A percentile compares a stretch with the other conserved stretches of the same genome.
Evolutionary conservation across 805 yeast species (phyloP).

Genomic region (Candida succiphila): DNA sequence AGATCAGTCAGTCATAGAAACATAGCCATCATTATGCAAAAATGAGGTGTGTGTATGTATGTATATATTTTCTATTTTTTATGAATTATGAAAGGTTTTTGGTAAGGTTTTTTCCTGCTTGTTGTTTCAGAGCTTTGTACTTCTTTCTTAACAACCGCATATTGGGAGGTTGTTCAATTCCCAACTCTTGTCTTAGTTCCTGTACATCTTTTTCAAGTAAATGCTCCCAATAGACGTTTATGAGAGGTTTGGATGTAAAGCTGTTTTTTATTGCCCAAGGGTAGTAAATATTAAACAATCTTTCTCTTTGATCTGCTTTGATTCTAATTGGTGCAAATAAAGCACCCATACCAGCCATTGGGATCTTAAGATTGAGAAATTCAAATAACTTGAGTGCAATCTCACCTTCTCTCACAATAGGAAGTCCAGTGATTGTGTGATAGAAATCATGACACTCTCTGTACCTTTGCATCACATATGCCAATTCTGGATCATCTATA

Average conservation of each 20-base stretch:
- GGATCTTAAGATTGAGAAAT: constrained; percentile 84
- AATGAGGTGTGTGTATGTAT: neutral
- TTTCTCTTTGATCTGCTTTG: constrained; percentile 47
- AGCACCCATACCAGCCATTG: constrained; percentile 93
- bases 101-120: too few relatives aligned
- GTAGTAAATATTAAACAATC: constrained; percentile 60
- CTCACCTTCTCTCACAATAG: constrained; percentile 93
- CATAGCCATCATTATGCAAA: too few relatives aligned
- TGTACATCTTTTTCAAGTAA: constrained; percentile 61
- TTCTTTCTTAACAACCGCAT: constrained; percentile 51
- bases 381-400: constrained; percentile 88
- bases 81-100: too few relatives aligned
- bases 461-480: constrained; percentile 87
- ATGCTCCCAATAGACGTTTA: constrained; percentile 91
- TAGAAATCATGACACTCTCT: constrained; percentile 96
- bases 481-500: constrained; percentile 83
- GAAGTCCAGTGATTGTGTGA: constrained; percentile 84
- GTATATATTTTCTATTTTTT: neutral
- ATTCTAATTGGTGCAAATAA: constrained; percentile 80
- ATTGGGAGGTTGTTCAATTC: constrained; percentile 73
- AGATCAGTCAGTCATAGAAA: too few relatives aligned
- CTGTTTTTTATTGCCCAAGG: constrained; percentile 87
- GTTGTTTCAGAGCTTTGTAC: neutral
- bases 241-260: constrained; percentile 58
- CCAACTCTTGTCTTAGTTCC: constrained; percentile 61